Percentiles rank a stretch among this genome's conserved stretches.
These are phyloP conservation scores for Eragrostis curvula DNA, from an alignment of 176 grass and related monocot species.

Conservation along the genomic window DNA sequence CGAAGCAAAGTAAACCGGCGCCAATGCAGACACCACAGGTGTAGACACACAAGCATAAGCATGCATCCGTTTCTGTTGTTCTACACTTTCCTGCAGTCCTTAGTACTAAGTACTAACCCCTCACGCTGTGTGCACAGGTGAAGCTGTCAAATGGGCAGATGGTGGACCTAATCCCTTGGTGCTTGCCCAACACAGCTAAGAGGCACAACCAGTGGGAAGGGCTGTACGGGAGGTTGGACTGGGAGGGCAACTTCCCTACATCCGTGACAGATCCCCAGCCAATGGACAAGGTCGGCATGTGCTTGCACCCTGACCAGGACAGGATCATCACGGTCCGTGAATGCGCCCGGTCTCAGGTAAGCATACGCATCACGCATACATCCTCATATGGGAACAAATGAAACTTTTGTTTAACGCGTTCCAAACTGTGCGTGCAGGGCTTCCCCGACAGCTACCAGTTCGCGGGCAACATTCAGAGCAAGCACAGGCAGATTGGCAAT, in stretches of 20 bases:
- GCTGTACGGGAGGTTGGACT: slow-evolving; percentile 88
- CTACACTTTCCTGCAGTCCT: neutral
- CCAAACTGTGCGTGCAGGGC: slow-evolving; percentile 57
- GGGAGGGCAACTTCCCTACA: slow-evolving; percentile 99
- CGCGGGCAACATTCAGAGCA: slow-evolving; percentile 86
- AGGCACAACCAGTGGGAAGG: slow-evolving; percentile 99
- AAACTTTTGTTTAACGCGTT: neutral
- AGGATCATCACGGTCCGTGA: slow-evolving; percentile 87
- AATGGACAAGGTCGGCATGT: slow-evolving; percentile 98
- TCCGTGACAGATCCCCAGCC: slow-evolving; percentile 96
- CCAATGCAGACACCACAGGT: too few species aligned
- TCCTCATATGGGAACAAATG: neutral
- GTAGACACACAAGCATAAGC: too few species aligned
- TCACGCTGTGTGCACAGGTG: slow-evolving; percentile 51
- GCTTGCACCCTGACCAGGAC: slow-evolving; percentile 95
- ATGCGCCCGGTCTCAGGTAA: slow-evolving; percentile 89
- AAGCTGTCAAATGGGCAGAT: slow-evolving; percentile 92
- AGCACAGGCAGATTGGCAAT: slow-evolving; percentile 95
- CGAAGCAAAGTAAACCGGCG: too few species aligned
- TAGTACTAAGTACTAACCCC: slow-evolving; percentile 17
- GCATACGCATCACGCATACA: neutral
- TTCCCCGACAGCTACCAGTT: slow-evolving; percentile 92
- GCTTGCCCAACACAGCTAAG: slow-evolving; percentile 96
- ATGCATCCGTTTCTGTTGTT: slow-evolving; percentile 23
- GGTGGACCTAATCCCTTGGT: slow-evolving; percentile 97